phyloP scores from a whole-genome alignment of 495 filamentous ascomycete species.

The Alectoria sarmentosa region DNA sequence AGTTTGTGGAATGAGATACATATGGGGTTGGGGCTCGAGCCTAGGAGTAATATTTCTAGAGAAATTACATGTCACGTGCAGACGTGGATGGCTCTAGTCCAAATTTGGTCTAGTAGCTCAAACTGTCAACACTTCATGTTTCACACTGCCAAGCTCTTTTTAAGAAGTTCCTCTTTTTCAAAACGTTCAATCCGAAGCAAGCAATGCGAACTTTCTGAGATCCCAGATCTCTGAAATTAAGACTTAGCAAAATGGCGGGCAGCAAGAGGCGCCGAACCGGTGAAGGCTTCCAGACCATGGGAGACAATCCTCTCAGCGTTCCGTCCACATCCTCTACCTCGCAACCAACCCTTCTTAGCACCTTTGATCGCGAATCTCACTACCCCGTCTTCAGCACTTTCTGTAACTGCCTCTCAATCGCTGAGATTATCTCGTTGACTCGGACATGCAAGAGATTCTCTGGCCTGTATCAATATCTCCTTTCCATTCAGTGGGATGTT shows the following conservation, averaged over 20 bases:
- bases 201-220: not conserved
- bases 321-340: too few species aligned
- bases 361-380: not conserved
- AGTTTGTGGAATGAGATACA: too few species aligned
- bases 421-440: constrained; percentile 11
- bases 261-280: not conserved
- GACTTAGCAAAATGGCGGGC: not conserved
- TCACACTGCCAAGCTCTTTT: too few species aligned
- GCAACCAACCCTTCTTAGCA: constrained; percentile 1
- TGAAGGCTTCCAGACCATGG: constrained; percentile 3
- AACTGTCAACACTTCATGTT: too few species aligned
- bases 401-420: constrained; percentile 9
- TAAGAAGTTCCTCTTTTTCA: not conserved
- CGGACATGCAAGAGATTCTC: constrained; percentile 14
- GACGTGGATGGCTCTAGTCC: too few species aligned
- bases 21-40: too few species aligned
- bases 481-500: constrained; percentile 19
- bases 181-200: too few species aligned
- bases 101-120: too few species aligned
- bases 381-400: constrained; percentile 12
- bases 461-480: constrained; percentile 11
- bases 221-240: not conserved
- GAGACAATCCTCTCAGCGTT: not conserved
- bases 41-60: too few species aligned
- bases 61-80: too few species aligned